A percentile compares a stretch with the other conserved stretches of the same genome.
These are phyloP conservation scores for Pseudogymnoascus verrucosus DNA, from an alignment of 2,329 filamentous ascomycete genomes.

Conservation along the genomic window DNA sequence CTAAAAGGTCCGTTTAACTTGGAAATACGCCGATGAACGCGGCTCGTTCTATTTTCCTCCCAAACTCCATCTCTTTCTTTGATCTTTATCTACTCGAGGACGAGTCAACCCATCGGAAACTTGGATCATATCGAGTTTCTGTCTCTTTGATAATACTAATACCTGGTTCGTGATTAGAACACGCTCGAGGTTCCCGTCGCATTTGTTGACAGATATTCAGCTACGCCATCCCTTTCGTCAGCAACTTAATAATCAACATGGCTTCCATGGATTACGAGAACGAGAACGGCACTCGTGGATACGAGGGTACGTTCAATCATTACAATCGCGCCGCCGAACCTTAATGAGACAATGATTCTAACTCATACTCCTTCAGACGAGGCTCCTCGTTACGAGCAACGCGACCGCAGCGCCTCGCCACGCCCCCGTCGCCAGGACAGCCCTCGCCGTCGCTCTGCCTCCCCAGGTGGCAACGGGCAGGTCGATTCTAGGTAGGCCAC, in stretches of 20 bases:
- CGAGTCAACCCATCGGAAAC: constrained; percentile 4
- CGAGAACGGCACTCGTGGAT: constrained; percentile 54
- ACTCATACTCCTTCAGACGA: constrained; percentile 41
- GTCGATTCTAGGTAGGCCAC: constrained; percentile 35
- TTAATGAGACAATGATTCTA: background rate
- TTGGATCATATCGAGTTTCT: background rate
- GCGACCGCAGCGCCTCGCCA: constrained; percentile 59
- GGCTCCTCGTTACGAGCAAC: constrained; percentile 56
- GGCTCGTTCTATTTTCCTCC: constrained; percentile 5
- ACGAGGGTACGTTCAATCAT: constrained; percentile 46
- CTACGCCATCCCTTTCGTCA: constrained; percentile 10
- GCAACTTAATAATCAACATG: constrained; percentile 22
- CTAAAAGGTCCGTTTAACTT: constrained; percentile 6
- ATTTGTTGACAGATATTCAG: constrained; percentile 5
- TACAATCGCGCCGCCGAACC: background rate
- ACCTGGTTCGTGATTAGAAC: background rate
- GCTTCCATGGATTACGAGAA: constrained; percentile 65
- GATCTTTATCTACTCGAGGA: constrained; percentile 1
- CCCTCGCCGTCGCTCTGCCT: constrained; percentile 52
- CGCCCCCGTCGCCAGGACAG: constrained; percentile 50
- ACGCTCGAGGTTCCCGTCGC: background rate
- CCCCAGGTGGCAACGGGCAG: constrained; percentile 47
- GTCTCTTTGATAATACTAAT: constrained; percentile 1
- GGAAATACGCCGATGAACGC: background rate
- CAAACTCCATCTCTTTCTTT: constrained; percentile 7